These are phyloP conservation scores for Sesbania bispinosa DNA, from an alignment of 306 rosid genomes.

Conservation along the genomic window DNA sequence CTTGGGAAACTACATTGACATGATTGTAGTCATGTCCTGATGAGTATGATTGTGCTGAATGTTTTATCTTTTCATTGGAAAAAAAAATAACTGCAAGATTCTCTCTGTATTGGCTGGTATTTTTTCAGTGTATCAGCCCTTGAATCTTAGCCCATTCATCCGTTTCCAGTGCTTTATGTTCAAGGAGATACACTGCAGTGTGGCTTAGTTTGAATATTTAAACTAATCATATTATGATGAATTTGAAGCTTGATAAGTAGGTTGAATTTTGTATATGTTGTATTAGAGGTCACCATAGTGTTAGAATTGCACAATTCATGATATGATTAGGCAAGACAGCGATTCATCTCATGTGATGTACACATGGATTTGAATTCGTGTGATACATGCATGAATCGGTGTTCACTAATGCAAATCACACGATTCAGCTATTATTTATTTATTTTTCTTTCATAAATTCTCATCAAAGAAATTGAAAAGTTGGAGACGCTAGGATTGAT, in stretches of 20 bases:
- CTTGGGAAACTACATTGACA: background rate
- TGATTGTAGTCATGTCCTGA: background rate
- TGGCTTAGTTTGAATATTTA: background rate
- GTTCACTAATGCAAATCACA: too few relatives aligned
- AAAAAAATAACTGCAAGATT: background rate
- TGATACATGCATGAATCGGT: too few relatives aligned
- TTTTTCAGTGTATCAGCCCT: background rate
- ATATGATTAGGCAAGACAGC: too few relatives aligned
- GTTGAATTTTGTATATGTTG: background rate
- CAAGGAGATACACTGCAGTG: background rate
- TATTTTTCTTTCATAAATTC: too few relatives aligned
- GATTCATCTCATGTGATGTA: too few relatives aligned
- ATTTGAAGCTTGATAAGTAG: conserved; percentile 19
- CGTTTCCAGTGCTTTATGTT: background rate
- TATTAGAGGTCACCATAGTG: background rate
- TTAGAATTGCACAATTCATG: background rate
- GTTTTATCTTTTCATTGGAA: background rate
- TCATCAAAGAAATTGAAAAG: too few relatives aligned
- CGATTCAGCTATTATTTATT: too few relatives aligned
- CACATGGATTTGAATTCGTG: too few relatives aligned
- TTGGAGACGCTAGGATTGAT: too few relatives aligned
- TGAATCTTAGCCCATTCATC: background rate
- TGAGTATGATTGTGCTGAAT: background rate
- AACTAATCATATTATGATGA: background rate
- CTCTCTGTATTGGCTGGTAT: background rate